Percentiles rank a stretch among this genome's conserved stretches.
Evolutionary conservation across 2,329 filamentous ascomycete genomes (phyloP).

Genomic region (Cyclaneusma minus): DNA sequence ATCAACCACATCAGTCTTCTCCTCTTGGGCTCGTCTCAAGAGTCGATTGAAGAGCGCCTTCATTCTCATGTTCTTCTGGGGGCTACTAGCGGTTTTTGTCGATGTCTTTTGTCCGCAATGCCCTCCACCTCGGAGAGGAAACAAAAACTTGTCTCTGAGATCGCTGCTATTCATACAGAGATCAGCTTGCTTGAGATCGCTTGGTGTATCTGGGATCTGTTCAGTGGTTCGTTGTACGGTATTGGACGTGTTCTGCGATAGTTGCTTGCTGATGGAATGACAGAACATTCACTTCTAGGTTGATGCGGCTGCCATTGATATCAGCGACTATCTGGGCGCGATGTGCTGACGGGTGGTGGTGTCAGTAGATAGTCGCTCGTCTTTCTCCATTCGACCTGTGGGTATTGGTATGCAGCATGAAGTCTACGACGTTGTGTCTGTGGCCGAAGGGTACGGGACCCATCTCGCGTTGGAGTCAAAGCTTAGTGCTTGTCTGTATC

Average conservation of each 20-base stretch:
- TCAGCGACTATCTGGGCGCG: slow-evolving; percentile 5
- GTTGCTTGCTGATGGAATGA: slow-evolving; percentile 7
- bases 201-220: slow-evolving; percentile 8
- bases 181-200: slow-evolving; percentile 28
- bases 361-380: no score
- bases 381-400: not conserved
- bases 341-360: no score
- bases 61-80: slow-evolving; percentile 10
- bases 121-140: slow-evolving; percentile 63
- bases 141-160: slow-evolving; percentile 90
- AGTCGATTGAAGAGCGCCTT: slow-evolving; percentile 17
- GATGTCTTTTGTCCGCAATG: slow-evolving; percentile 86
- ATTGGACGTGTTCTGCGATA: slow-evolving; percentile 5
- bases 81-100: slow-evolving; percentile 67
- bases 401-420: not conserved
- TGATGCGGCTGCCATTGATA: slow-evolving; percentile 7
- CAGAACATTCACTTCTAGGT: slow-evolving; percentile 5
- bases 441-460: no score
- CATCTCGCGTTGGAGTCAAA: slow-evolving; percentile 91
- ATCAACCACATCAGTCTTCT: slow-evolving; percentile 55
- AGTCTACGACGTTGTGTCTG: no score
- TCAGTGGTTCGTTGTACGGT: slow-evolving; percentile 8
- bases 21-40: slow-evolving; percentile 21
- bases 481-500: slow-evolving; percentile 65
- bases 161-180: slow-evolving; percentile 72